Conservation (phyloP, 495 filamentous ascomycete species). For the Podospora sp. region DNA sequence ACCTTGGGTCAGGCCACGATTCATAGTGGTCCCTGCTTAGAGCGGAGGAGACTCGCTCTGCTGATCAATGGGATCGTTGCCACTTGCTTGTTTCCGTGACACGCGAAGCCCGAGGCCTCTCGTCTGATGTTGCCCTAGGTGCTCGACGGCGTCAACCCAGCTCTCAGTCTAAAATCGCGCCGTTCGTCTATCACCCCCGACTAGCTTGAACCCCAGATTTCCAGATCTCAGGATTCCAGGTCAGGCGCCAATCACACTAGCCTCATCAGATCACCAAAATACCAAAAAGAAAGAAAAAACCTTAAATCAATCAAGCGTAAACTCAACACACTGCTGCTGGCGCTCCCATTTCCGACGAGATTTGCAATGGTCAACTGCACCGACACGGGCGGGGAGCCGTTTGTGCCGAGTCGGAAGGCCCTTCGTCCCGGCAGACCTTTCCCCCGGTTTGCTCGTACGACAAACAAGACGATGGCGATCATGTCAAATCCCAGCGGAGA, state of each 20-base stretch:
- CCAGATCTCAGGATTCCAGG: conserved; percentile 23
- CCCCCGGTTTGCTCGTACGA: background rate
- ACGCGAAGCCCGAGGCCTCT: background rate
- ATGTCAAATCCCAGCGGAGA: background rate
- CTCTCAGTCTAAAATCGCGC: conserved; percentile 21
- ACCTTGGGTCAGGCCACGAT: background rate
- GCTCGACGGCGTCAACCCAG: conserved; percentile 27
- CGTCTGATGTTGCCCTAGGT: conserved; percentile 15
- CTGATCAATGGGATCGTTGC: conserved; percentile 10
- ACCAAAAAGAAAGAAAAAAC: conserved; percentile 26
- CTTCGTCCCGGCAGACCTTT: background rate
- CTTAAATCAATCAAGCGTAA: conserved; percentile 25
- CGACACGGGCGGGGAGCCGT: too few relatives aligned
- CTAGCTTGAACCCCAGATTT: conserved; percentile 27
- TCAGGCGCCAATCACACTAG: conserved; percentile 32
- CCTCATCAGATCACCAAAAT: conserved; percentile 23
- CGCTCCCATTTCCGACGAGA: background rate
- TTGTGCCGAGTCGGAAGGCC: background rate
- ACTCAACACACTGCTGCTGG: background rate
- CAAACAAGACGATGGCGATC: background rate
- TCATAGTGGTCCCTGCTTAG: background rate
- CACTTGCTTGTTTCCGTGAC: conserved; percentile 15
- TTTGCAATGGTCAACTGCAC: too few relatives aligned
- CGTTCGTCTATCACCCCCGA: conserved; percentile 22
- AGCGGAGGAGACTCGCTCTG: background rate